These are phyloP conservation scores for Botrytis medusae DNA, from an alignment of 2,329 filamentous ascomycete species.

Conservation along the genomic window DNA sequence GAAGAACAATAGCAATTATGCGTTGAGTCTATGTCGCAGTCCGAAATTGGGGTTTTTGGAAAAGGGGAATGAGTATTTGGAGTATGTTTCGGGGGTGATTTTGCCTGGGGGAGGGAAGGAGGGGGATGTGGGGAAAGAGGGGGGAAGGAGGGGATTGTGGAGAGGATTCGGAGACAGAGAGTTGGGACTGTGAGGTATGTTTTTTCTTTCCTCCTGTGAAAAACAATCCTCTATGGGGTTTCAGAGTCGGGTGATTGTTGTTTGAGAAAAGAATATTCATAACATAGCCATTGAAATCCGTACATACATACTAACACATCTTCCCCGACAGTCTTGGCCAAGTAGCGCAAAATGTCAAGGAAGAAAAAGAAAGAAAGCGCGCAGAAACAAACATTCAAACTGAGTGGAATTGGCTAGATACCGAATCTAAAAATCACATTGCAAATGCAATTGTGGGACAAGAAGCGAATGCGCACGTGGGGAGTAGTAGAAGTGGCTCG, in stretches of 20 bases:
- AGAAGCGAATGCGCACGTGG: not conserved
- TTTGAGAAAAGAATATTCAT: not conserved
- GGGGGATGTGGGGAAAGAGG: not conserved
- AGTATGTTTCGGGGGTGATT: not conserved
- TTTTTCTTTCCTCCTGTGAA: not conserved
- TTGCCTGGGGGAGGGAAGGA: not conserved
- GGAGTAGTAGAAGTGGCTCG: too few species aligned
- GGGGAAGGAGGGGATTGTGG: conserved; percentile 28
- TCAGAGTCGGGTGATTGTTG: too few species aligned
- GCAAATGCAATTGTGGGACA: not conserved
- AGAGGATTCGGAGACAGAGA: conserved; percentile 32
- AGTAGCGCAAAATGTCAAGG: conserved; percentile 6
- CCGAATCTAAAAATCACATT: not conserved
- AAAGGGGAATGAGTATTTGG: conserved; percentile 15
- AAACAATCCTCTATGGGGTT: accelerated
- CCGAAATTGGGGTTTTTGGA: conserved; percentile 6
- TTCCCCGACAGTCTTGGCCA: not conserved
- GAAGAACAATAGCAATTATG: conserved; percentile 5
- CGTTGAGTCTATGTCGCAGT: not conserved
- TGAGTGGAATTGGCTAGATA: conserved; percentile 1
- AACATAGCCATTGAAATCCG: not conserved
- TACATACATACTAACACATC: not conserved
- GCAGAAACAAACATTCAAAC: not conserved
- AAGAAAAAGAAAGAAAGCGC: not conserved
- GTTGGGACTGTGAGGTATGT: conserved; percentile 15